A percentile compares a stretch with the other conserved stretches of the same genome.
Conservation (phyloP, 345 rosid genomes). For the Eucalyptus tenuipes region DNA sequence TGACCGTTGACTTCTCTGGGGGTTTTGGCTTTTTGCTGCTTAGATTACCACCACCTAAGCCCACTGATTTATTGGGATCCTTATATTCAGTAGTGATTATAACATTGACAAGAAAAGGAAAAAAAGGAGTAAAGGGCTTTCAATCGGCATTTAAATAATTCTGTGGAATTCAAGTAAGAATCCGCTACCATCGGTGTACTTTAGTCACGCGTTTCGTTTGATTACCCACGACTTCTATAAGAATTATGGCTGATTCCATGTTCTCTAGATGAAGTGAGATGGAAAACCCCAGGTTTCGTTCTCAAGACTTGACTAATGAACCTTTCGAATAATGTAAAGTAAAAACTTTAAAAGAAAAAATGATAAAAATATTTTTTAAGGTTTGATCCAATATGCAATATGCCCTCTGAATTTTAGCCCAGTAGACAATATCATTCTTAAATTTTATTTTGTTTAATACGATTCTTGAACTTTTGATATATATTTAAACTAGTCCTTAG, state of each 20-base stretch:
- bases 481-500: too few relatives aligned
- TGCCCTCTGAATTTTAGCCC: rapidly evolving
- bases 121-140: not conserved
- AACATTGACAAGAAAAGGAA: not conserved
- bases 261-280: not conserved
- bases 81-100: not conserved
- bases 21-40: not conserved
- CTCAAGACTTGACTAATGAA: not conserved
- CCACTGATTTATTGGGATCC: not conserved
- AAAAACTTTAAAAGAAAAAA: not conserved
- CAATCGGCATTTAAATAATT: not conserved
- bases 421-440: too few relatives aligned
- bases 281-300: not conserved
- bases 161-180: not conserved
- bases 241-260: not conserved
- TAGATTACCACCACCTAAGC: not conserved
- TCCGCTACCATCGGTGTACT: not conserved
- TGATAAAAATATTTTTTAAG: not conserved
- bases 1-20: not conserved
- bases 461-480: too few relatives aligned
- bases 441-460: too few relatives aligned
- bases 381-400: too few relatives aligned
- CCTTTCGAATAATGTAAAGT: not conserved
- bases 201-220: not conserved
- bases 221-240: not conserved